Base-by-base conservation (phyloP, 228 moss, liverwort and hornwort genomes). In the Sphagnum fallax region DNA sequence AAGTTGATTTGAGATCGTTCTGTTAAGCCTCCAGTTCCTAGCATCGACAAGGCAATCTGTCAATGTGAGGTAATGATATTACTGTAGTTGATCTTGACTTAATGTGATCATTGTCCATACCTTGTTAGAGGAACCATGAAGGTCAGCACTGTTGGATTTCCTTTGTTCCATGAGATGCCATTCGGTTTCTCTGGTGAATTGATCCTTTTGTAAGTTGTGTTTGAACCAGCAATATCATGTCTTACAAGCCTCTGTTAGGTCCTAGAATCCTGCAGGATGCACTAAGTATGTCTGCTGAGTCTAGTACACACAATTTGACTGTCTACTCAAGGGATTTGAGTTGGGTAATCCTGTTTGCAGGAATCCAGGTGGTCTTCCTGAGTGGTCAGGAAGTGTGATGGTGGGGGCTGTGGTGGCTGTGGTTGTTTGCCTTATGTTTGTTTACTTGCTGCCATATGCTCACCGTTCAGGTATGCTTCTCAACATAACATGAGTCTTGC, bases 331-430 rank as follows among this genome's bases (percentile, higher is more conserved):
- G 32, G 32, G 32, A 32, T 32, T 32, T 32, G 32, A 32, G 32
- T 32, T 32, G 32, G 32, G 32, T 32, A 32, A 32, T 32, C 32
- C 32, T 32, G 32, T 2, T 32, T 32, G 72, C 84, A 94, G 94
- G 71, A 90, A 84, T 77, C 94, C 98, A 16, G 98, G 98, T 66
- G 73, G 78, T 71, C 68, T 86, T 60, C 87, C 98, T 47, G 74
- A 79, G 47, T 98, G 98, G 98, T 60, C 78, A n/a, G 94, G 92
- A 58, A 94, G 90, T 73, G 89, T 89, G 61, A 64, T 94, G 71
- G 69, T 81, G 48, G 98, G 86, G 59, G 77, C 82, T 47, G 55
- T 98, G 14, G 86, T 92, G 70, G 85, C 79, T 61, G 66, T 57
- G 10, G 72, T 74, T 68, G 80, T 76, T 62, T 89, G 86, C 63